Conservation (phyloP, 1,139 yeast genomes). For the Pichia sp. region DNA sequence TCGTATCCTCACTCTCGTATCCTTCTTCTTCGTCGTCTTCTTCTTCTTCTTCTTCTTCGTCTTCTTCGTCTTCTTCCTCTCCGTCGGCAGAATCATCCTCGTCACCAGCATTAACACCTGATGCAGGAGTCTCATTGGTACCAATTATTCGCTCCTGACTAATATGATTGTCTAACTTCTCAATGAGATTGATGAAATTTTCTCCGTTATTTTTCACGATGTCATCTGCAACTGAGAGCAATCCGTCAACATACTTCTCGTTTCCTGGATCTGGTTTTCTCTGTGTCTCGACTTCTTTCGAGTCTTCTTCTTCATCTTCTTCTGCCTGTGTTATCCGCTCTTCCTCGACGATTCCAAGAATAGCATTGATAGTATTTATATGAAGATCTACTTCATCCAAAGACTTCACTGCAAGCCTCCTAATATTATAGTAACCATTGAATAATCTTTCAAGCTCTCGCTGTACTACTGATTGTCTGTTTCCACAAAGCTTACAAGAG, state of each 20-base stretch:
- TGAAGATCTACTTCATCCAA: constrained; percentile 20
- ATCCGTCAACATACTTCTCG: constrained; percentile 9
- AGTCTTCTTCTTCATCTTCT: constrained; percentile 1
- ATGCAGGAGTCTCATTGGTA: constrained; percentile 12
- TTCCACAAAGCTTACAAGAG: constrained; percentile 75
- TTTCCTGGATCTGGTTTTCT: constrained; percentile 2
- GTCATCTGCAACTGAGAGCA: constrained; percentile 68
- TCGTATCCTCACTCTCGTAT: constrained; percentile 20
- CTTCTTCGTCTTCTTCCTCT: constrained; percentile 25
- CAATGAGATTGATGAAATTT: constrained; percentile 72
- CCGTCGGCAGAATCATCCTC: constrained; percentile 16
- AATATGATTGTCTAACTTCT: constrained; percentile 56
- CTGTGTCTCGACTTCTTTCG: not conserved
- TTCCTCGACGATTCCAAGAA: constrained; percentile 20
- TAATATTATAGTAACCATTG: constrained; percentile 39
- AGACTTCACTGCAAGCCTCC: constrained; percentile 14
- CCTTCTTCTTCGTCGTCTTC: constrained; percentile 15
- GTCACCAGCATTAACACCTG: constrained; percentile 11
- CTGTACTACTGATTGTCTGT: constrained; percentile 65
- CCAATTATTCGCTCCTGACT: constrained; percentile 1
- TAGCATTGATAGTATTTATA: constrained; percentile 18
- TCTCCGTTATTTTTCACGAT: constrained; percentile 67
- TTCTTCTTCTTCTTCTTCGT: constrained; percentile 11
- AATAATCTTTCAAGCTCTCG: constrained; percentile 75
- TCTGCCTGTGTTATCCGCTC: constrained; percentile 13